These are phyloP conservation scores for Cryptosporidium ubiquitum DNA, from an alignment of 169 alveolate species.

Conservation along the genomic window DNA sequence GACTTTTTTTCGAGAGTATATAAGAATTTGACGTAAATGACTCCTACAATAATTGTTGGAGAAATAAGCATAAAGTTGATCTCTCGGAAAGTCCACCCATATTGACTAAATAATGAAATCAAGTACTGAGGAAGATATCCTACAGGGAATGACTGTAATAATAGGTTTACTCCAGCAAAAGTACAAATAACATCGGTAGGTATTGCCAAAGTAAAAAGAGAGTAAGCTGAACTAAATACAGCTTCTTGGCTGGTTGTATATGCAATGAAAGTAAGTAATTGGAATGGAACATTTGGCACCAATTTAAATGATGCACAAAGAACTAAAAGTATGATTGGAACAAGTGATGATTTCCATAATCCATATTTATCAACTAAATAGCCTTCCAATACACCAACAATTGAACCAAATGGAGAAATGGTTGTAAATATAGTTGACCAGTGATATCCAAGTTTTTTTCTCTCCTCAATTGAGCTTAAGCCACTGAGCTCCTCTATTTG, in stretches of 20 bases:
- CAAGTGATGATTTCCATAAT: slow-evolving; percentile 43
- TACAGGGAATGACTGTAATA: slow-evolving; percentile 61
- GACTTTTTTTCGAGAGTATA: slow-evolving; percentile 35
- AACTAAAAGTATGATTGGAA: slow-evolving; percentile 17
- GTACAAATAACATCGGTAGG: slow-evolving; percentile 58
- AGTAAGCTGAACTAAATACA: slow-evolving; percentile 56
- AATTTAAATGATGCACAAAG: slow-evolving; percentile 37
- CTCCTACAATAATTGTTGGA: slow-evolving; percentile 51
- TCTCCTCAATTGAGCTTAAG: slow-evolving; percentile 10
- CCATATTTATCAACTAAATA: slow-evolving; percentile 54
- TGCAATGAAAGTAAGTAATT: slow-evolving; percentile 59
- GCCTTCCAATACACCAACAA: slow-evolving; percentile 55
- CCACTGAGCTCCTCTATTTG: slow-evolving; percentile 66
- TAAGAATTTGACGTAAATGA: slow-evolving; percentile 16
- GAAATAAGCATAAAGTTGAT: slow-evolving; percentile 23
- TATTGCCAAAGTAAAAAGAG: slow-evolving; percentile 38
- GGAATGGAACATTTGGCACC: slow-evolving; percentile 50
- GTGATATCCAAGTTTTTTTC: slow-evolving; percentile 37
- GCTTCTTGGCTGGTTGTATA: slow-evolving; percentile 72
- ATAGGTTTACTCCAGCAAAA: slow-evolving; percentile 60
- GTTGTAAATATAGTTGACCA: slow-evolving; percentile 69
- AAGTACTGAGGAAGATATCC: slow-evolving; percentile 36
- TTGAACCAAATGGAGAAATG: slow-evolving; percentile 70
- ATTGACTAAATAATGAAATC: slow-evolving; percentile 18
- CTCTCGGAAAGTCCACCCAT: slow-evolving; percentile 41